Conservation (phyloP, 2,329 filamentous ascomycete genomes). For the Lasiodiplodia citricola region DNA sequence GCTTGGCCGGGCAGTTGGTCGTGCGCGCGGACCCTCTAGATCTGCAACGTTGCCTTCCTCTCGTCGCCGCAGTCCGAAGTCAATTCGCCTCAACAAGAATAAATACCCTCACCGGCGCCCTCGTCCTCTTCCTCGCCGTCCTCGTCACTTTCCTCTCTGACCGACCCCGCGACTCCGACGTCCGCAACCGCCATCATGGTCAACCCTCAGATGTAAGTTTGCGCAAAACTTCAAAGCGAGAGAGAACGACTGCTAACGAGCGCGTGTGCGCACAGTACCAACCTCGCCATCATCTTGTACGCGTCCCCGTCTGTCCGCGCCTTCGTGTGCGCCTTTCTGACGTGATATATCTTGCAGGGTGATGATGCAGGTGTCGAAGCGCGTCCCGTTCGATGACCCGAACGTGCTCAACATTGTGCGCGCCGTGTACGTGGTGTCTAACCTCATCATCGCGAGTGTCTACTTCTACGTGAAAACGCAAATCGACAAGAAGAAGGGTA, state of each 20-base stretch:
- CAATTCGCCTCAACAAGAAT: slow-evolving; percentile 16
- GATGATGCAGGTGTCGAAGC: slow-evolving; percentile 98
- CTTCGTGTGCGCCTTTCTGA: neutral
- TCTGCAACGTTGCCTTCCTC: slow-evolving; percentile 23
- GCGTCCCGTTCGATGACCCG: slow-evolving; percentile 92
- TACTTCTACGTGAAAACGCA: slow-evolving; percentile 84
- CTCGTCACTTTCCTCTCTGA: neutral
- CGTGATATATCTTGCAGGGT: slow-evolving; percentile 40
- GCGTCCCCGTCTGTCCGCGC: slow-evolving; percentile 12
- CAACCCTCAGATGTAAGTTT: slow-evolving; percentile 34
- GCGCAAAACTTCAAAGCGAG: neutral
- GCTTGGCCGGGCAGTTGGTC: neutral
- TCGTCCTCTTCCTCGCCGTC: slow-evolving; percentile 4
- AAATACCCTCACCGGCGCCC: slow-evolving; percentile 9
- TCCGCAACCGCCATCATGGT: slow-evolving; percentile 26
- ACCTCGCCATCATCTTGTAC: slow-evolving; percentile 85
- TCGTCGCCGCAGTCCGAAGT: slow-evolving; percentile 8
- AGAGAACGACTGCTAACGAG: slow-evolving; percentile 33
- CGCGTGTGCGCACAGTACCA: slow-evolving; percentile 65
- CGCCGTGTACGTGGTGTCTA: slow-evolving; percentile 69
- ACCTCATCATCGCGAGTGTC: slow-evolving; percentile 81
- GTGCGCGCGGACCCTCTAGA: slow-evolving; percentile 12
- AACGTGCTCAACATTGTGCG: slow-evolving; percentile 69
- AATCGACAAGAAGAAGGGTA: slow-evolving; percentile 98
- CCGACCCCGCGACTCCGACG: neutral